Base-by-base conservation (phyloP, 768 basidiomycete genomes). In the Leucocoprinus birnbaumii region DNA sequence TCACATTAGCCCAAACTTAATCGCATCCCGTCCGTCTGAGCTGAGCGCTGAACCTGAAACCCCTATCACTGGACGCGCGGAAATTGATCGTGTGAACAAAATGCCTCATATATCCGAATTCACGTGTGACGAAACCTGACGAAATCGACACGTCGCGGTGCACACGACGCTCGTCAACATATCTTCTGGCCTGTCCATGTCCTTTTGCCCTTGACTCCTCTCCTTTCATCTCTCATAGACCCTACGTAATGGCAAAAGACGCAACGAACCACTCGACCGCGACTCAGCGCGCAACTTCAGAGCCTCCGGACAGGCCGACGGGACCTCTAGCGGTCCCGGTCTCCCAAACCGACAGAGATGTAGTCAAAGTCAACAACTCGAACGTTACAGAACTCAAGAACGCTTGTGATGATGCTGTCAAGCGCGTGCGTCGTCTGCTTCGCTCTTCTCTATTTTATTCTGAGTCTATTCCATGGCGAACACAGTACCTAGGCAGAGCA, bases 351-450 rank as follows among this genome's bases (percentile, higher is more conserved):
- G 74, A 78, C 31, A 74, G 83, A 45, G 84, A 86, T 50, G 67
- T 70, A 6, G 71, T 86, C 63, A 86, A 82, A 64, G 79, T 86
- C 57, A 86, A 86, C 71, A 80, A 79, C 59, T 74, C 75, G 3
- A 85, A 71, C 62, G 53, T 72, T 35, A 78, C 77, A 16, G 85
- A 86, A 59, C 75, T 86, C 60, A 86, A 86, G 69, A 84, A 85
- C 61, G 80, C 85, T 16, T 85, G 84, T 58, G 95, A 98, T 70
- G 95, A 98, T 72, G 87, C 87, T 43, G 73, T 98, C 55, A 93
- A 91, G 71, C 87, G 91, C 64, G 94, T 96, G 66, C 54, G 75
- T 74, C 38, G 47, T 44, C 45, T n/a, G n/a, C n/a, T n/a, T n/a
- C n/a, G n/a, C n/a, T n/a, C n/a, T n/a, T n/a, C n/a, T n/a, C 57